Base-by-base conservation (phyloP, 2,329 filamentous ascomycete species). In the Trichoderma arundinaceum region DNA sequence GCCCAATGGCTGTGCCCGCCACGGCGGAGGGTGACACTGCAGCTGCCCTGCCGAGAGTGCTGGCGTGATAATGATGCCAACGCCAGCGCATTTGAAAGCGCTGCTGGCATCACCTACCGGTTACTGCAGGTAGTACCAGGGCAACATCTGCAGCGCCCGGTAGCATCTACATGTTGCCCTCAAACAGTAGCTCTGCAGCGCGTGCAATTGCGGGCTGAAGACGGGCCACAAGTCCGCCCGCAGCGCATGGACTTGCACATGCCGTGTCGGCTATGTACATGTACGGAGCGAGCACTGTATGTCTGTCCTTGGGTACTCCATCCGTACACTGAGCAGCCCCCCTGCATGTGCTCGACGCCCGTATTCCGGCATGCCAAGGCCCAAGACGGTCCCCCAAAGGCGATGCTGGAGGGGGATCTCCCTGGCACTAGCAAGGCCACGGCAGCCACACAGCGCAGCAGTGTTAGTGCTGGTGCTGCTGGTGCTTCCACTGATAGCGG, bases 1-100 rank as follows among this genome's bases (percentile, higher is more conserved):
- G 38, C 58, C 38, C 41, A 59, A 35, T 44, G 28, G 56, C 52
- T 41, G 53, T 56, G 38, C 35, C n/a, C n/a, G 8, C 41, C 10
- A 22, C 22, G 54, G 38, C 15, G 22, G 22, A 61, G 46, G 46
- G 59, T 62, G 48, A 51, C 59, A 62, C 35, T 52, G 48, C 48
- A 53, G 59, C 28, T 32, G 46, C 46, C 35, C 35, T 53, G 43
- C 44, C 39, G 32, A 46, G n/a, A 17, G 19, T 13, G 38, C 48
- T 53, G 59, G 48, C 32, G 49, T 35, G 44, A 52, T 61, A 13
- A 33, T 46, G 54, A 46, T 58, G 35, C 22, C 17, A 54, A 38
- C 22, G 22, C 38, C 22, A 43, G 38, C 39, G 51, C 35, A 12
- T 32, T 35, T 19, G 49, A 7, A 6, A 7, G 4, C 33, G 49